Evolutionary conservation across 176 grass and related monocot species (phyloP).

Genomic region (Zea luxurians): DNA sequence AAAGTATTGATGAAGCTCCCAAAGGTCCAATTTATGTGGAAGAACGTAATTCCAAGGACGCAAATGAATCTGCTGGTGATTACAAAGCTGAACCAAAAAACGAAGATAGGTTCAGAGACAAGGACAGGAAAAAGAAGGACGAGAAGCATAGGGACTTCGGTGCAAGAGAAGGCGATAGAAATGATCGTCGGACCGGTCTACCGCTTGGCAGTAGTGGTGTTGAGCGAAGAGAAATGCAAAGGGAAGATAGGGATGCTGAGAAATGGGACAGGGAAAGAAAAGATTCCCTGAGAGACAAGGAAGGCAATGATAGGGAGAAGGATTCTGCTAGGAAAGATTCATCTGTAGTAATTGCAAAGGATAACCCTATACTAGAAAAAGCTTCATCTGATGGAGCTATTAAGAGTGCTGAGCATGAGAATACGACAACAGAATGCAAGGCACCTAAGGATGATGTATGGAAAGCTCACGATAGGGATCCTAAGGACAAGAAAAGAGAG

Average conservation of each 20-base stretch:
- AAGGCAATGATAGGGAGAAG: slow-evolving; percentile 66
- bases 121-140: slow-evolving; percentile 65
- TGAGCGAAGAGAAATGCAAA: slow-evolving; percentile 66
- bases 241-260: slow-evolving; percentile 71
- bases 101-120: slow-evolving; percentile 70
- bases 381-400: slow-evolving; percentile 45
- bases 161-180: slow-evolving; percentile 63
- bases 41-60: slow-evolving; percentile 43
- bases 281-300: slow-evolving; percentile 59
- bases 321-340: slow-evolving; percentile 57
- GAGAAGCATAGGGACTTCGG: slow-evolving; percentile 56
- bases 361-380: slow-evolving; percentile 53
- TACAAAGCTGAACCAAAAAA: slow-evolving; percentile 62
- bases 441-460: slow-evolving; percentile 56
- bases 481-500: slow-evolving; percentile 69
- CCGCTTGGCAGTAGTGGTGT: slow-evolving; percentile 41
- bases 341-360: slow-evolving; percentile 51
- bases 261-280: slow-evolving; percentile 69
- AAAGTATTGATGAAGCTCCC: slow-evolving; percentile 50
- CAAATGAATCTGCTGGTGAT: slow-evolving; percentile 62
- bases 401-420: slow-evolving; percentile 59
- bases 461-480: slow-evolving; percentile 57
- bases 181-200: slow-evolving; percentile 49
- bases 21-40: slow-evolving; percentile 42
- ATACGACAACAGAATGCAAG: slow-evolving; percentile 53